Conservation (phyloP, 768 basidiomycete species). For the Mycena capillaripes region DNA sequence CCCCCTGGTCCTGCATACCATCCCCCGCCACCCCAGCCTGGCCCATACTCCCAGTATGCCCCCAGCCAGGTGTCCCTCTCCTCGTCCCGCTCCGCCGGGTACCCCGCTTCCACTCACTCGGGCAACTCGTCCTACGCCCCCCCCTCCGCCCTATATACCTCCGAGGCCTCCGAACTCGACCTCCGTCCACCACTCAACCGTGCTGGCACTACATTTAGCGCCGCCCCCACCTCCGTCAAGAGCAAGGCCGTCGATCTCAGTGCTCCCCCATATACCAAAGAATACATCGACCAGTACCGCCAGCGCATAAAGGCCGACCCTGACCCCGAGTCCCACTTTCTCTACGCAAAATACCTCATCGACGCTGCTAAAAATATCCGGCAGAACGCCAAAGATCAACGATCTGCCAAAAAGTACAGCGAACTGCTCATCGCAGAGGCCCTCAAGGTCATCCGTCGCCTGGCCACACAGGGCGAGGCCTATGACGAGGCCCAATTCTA, state of each 20-base stretch:
- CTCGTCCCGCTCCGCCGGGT: constrained; percentile 50
- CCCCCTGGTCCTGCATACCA: constrained; percentile 38
- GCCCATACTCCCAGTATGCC: constrained; percentile 34
- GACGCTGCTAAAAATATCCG: constrained; percentile 97
- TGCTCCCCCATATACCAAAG: constrained; percentile 91
- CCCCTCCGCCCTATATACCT: constrained; percentile 25
- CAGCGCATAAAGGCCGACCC: constrained; percentile 97
- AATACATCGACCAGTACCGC: constrained; percentile 98
- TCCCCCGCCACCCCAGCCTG: constrained; percentile 45
- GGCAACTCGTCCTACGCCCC: constrained; percentile 42
- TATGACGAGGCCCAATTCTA: constrained; percentile 99
- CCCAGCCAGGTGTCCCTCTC: constrained; percentile 42
- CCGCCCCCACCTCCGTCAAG: constrained; percentile 71
- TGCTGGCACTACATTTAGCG: constrained; percentile 69
- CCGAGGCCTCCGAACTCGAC: constrained; percentile 66
- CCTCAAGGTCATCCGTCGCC: constrained; percentile 90
- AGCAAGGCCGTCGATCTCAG: constrained; percentile 87
- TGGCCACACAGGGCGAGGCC: constrained; percentile 93
- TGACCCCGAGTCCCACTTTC: constrained; percentile 97
- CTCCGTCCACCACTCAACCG: constrained; percentile 70
- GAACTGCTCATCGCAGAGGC: constrained; percentile 90
- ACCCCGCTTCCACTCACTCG: constrained; percentile 37
- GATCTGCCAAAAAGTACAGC: constrained; percentile 90
- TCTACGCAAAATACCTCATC: constrained; percentile 98
- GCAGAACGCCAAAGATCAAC: constrained; percentile 78